Evolutionary conservation across 371 early-diverging fungal species (phyloP).

Genomic region (Mucor indicus): DNA sequence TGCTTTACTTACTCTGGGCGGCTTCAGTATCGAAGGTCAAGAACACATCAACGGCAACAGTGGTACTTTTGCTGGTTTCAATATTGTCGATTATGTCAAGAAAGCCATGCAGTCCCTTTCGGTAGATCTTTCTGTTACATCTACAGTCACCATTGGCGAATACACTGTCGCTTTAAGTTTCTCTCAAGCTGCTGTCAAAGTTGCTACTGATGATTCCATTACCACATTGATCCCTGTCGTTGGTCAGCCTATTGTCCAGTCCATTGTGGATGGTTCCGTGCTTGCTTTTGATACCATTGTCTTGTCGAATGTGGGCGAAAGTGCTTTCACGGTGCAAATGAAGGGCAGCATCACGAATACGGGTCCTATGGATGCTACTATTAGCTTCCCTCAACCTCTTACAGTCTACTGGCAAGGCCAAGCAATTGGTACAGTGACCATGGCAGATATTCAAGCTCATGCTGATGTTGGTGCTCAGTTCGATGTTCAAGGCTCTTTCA

Average conservation of each 20-base stretch:
- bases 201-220: slow-evolving; percentile 43
- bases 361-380: slow-evolving; percentile 61
- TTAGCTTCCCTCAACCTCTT: slow-evolving; percentile 50
- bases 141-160: slow-evolving; percentile 49
- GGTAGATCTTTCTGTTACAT: slow-evolving; percentile 51
- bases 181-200: slow-evolving; percentile 44
- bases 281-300: slow-evolving; percentile 46
- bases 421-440: slow-evolving; percentile 45
- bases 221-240: slow-evolving; percentile 50
- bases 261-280: slow-evolving; percentile 46
- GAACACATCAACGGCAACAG: slow-evolving; percentile 31
- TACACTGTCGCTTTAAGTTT: slow-evolving; percentile 45
- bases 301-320: slow-evolving; percentile 49
- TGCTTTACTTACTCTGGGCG: slow-evolving; percentile 44
- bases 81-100: slow-evolving; percentile 42
- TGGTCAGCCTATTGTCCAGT: slow-evolving; percentile 57
- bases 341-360: slow-evolving; percentile 54
- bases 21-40: slow-evolving; percentile 39
- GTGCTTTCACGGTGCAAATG: slow-evolving; percentile 51
- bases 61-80: slow-evolving; percentile 41
- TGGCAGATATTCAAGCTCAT: slow-evolving; percentile 44
- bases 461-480: slow-evolving; percentile 50
- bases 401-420: slow-evolving; percentile 49
- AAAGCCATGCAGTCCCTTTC: slow-evolving; percentile 50
- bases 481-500: slow-evolving; percentile 45